phyloP scores from a whole-genome alignment of 2,329 filamentous ascomycete species.

The Aspergillus sp. region DNA sequence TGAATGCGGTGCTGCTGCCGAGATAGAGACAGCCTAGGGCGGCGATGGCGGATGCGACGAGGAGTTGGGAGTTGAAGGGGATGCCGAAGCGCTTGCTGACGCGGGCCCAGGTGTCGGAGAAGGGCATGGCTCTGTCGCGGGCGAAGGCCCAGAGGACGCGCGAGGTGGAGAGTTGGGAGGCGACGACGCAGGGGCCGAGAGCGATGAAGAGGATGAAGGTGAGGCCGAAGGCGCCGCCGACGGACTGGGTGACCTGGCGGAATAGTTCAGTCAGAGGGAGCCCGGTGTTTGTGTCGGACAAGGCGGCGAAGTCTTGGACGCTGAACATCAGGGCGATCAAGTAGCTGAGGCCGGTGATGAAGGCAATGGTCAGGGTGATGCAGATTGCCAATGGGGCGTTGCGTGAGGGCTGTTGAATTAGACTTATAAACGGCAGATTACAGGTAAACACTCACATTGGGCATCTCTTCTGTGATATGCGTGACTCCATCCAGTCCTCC shows the following conservation, averaged over 20 bases:
- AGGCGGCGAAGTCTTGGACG: constrained; percentile 5
- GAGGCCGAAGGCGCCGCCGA: constrained; percentile 5
- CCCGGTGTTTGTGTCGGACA: constrained; percentile 1
- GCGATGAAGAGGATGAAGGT: constrained; percentile 9
- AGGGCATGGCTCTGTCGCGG: constrained; percentile 9
- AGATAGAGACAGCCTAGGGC: constrained; percentile 9
- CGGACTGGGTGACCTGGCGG: constrained; percentile 4
- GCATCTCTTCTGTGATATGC: constrained; percentile 11
- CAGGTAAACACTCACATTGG: not conserved
- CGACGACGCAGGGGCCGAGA: constrained; percentile 3
- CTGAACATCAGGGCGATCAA: constrained; percentile 10
- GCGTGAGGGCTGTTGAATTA: constrained; percentile 3
- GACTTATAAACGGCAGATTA: not conserved
- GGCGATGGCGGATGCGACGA: not conserved
- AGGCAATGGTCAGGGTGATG: constrained; percentile 4
- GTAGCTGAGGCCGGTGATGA: constrained; percentile 3
- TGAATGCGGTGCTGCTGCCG: constrained; percentile 9
- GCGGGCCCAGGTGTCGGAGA: constrained; percentile 1
- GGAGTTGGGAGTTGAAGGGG: constrained; percentile 8
- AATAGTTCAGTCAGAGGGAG: constrained; percentile 7
- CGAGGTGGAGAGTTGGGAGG: constrained; percentile 7
- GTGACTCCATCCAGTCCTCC: constrained; percentile 5
- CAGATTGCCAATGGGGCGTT: constrained; percentile 7
- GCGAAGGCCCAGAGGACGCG: constrained; percentile 13
- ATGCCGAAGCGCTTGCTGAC: constrained; percentile 5